phyloP scores from a whole-genome alignment of 1,284 basidiomycete genomes.

The Neotropicomus parvogracilis region DNA sequence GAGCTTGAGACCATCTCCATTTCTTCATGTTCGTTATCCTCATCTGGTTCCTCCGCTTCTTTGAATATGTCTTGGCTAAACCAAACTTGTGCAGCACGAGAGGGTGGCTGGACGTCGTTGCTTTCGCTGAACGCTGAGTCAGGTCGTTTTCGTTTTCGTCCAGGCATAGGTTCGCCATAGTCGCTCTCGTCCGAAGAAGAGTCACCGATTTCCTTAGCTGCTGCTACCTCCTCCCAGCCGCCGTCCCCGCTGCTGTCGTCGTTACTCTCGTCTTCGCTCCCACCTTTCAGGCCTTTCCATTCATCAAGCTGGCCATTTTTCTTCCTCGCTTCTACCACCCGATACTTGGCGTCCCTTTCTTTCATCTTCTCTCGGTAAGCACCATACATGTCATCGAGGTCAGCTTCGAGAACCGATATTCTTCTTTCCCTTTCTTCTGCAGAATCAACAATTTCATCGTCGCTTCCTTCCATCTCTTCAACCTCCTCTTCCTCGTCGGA shows the following conservation, averaged over 20 bases:
- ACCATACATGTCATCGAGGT: conserved; percentile 88
- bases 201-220: conserved; percentile 59
- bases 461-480: conserved; percentile 41
- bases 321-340: conserved; percentile 78
- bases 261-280: conserved; percentile 47
- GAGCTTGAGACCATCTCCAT: conserved; percentile 20
- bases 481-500: conserved; percentile 39
- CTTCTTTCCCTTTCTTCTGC: conserved; percentile 73
- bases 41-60: conserved; percentile 47
- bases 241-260: conserved; percentile 53
- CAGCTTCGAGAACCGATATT: conserved; percentile 70
- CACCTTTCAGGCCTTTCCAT: conserved; percentile 72
- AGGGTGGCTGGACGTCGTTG: conserved; percentile 40
- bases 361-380: conserved; percentile 79
- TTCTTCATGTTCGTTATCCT: conserved; percentile 39
- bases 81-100: conserved; percentile 71
- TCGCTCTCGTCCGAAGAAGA: conserved; percentile 58
- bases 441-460: conserved; percentile 54
- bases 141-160: conserved; percentile 43
- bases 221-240: conserved; percentile 74
- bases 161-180: conserved; percentile 39
- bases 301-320: conserved; percentile 71
- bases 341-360: conserved; percentile 89
- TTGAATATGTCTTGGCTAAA: conserved; percentile 94
- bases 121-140: conserved; percentile 39